phyloP scores from a whole-genome alignment of 2,329 filamentous ascomycete genomes.

The Dactylellina haptotyla region DNA sequence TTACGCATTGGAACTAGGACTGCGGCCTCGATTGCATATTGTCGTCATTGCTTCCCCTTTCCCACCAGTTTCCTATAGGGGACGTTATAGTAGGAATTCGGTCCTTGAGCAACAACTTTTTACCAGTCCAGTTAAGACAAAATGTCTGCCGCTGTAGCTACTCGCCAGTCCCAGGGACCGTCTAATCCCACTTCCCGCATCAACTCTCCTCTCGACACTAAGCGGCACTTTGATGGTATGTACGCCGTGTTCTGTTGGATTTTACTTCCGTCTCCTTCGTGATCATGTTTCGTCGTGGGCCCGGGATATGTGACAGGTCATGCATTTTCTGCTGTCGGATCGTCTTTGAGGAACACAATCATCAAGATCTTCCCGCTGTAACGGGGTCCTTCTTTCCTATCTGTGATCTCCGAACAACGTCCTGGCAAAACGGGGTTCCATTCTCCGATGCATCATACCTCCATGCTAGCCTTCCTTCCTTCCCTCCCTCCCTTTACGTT shows the following conservation, averaged over 20 bases:
- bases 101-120: slow-evolving; percentile 53
- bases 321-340: too few relatives aligned
- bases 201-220: slow-evolving; percentile 58
- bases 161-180: slow-evolving; percentile 56
- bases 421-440: neutral
- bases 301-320: neutral
- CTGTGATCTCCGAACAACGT: neutral
- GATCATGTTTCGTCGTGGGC: neutral
- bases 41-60: slow-evolving; percentile 47
- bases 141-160: slow-evolving; percentile 59
- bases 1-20: slow-evolving; percentile 48
- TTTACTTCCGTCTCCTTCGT: slow-evolving; percentile 16
- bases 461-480: too few relatives aligned
- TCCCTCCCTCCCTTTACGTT: neutral
- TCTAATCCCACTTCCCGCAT: slow-evolving; percentile 58
- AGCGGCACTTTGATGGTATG: slow-evolving; percentile 57
- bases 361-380: neutral
- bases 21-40: slow-evolving; percentile 11
- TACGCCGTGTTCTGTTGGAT: neutral
- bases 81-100: slow-evolving; percentile 54
- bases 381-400: neutral
- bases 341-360: neutral
- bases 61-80: slow-evolving; percentile 51
- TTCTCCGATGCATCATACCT: neutral
- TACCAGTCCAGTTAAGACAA: slow-evolving; percentile 55